A percentile compares a stretch with the other conserved stretches of the same genome.
Conservation (phyloP, 805 yeast genomes). For the Wickerhamomyces sydowiorum region DNA sequence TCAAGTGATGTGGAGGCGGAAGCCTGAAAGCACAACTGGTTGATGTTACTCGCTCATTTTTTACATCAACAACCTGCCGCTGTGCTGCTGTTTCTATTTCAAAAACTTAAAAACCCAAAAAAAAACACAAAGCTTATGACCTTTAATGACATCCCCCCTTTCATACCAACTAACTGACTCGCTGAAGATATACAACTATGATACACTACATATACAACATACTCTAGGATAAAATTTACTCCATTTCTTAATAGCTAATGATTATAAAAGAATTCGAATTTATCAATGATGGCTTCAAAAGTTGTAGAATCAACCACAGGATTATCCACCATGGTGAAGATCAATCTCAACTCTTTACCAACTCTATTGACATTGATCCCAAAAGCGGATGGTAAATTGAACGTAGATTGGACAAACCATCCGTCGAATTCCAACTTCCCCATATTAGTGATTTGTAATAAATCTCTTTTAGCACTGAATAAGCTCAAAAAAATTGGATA, state of each 20-base stretch:
- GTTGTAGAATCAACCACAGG: not conserved
- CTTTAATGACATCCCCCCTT: too few species aligned
- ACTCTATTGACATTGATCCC: not conserved
- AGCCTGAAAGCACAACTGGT: not conserved
- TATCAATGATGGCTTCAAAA: too few species aligned
- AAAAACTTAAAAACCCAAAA: too few species aligned
- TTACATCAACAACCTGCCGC: too few species aligned
- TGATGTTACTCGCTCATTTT: not conserved
- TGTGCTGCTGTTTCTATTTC: too few species aligned
- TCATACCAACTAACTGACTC: too few species aligned
- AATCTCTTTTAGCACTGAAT: not conserved
- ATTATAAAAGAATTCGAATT: too few species aligned
- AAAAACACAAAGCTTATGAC: too few species aligned
- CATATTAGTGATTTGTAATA: not conserved
- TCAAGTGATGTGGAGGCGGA: not conserved
- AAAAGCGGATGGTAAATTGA: not conserved
- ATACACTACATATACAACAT: too few species aligned
- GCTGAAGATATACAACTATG: too few species aligned
- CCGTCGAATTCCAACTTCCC: not conserved
- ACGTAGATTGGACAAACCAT: not conserved
- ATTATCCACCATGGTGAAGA: not conserved
- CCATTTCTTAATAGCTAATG: too few species aligned
- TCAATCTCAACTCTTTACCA: not conserved
- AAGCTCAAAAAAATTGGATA: not conserved
- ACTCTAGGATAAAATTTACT: too few species aligned